Evolutionary conservation across 768 basidiomycete genomes (phyloP).

Genomic region (Pisolithus microcarpus): DNA sequence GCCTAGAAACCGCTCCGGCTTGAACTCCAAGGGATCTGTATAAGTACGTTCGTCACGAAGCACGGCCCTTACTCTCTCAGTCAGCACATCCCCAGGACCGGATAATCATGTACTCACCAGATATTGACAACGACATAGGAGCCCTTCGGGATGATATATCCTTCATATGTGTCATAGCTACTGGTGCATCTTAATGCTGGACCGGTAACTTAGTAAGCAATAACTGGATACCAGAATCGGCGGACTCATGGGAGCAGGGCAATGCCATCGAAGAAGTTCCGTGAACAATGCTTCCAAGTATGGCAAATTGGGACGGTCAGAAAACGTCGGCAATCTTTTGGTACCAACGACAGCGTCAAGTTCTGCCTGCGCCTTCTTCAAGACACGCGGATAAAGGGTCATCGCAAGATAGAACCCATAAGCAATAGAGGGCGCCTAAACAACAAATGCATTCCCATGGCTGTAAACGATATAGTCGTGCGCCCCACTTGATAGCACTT

Average conservation of each 20-base stretch:
- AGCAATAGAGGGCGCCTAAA: conserved; percentile 7
- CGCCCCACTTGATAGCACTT: neutral
- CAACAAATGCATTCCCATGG: conserved; percentile 8
- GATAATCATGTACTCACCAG: conserved; percentile 1
- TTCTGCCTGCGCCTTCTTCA: conserved; percentile 21
- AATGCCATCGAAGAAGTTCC: conserved; percentile 19
- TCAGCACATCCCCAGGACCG: neutral
- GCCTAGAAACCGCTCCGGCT: conserved; percentile 18
- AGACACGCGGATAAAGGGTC: conserved; percentile 21
- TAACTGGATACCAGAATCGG: neutral
- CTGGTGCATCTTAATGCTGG: conserved; percentile 6
- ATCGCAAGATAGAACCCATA: conserved; percentile 21
- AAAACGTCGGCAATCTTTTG: conserved; percentile 16
- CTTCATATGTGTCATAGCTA: conserved; percentile 12
- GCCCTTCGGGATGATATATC: conserved; percentile 15
- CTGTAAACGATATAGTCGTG: neutral
- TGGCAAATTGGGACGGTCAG: conserved; percentile 18
- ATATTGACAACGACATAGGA: conserved; percentile 14
- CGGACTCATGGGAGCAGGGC: conserved; percentile 10
- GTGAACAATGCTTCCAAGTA: conserved; percentile 23
- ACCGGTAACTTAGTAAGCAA: neutral
- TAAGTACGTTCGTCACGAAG: conserved; percentile 40
- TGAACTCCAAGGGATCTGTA: conserved; percentile 4
- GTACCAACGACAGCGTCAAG: conserved; percentile 21
- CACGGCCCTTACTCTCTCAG: conserved; percentile 19